phyloP scores from a whole-genome alignment of 805 yeast genomes.

The Saturnispora halmiae region DNA sequence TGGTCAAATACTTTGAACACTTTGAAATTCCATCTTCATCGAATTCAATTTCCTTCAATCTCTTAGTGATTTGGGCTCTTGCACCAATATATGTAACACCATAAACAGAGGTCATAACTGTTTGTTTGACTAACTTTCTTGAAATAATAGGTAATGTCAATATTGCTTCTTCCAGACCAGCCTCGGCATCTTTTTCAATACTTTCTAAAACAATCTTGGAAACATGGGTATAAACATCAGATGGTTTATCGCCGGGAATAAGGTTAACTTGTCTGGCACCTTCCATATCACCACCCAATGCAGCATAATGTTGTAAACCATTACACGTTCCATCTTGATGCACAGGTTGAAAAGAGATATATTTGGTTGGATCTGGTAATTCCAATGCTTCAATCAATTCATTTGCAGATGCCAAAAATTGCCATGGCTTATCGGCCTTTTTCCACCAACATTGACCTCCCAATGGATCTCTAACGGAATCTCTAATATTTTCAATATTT shows the following conservation, averaged over 20 bases:
- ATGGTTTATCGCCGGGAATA: constrained; percentile 62
- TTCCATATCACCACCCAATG: constrained; percentile 74
- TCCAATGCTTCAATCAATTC: constrained; percentile 56
- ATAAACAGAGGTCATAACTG: constrained; percentile 96
- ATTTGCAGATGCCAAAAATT: constrained; percentile 59
- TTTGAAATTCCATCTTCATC: constrained; percentile 30
- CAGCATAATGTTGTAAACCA: constrained; percentile 82
- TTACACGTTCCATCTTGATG: constrained; percentile 87
- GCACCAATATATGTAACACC: constrained; percentile 97
- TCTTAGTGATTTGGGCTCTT: constrained; percentile 74
- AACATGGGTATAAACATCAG: constrained; percentile 68
- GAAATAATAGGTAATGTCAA: constrained; percentile 53
- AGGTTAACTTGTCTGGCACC: constrained; percentile 77
- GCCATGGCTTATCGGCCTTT: constrained; percentile 78
- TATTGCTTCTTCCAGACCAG: constrained; percentile 47
- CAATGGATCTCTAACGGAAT: constrained; percentile 57
- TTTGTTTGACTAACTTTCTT: constrained; percentile 89
- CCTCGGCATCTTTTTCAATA: constrained; percentile 44
- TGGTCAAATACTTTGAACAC: constrained; percentile 57
- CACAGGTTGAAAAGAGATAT: constrained; percentile 62
- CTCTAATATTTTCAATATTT: constrained; percentile 44
- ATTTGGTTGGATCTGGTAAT: constrained; percentile 55
- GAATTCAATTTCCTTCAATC: constrained; percentile 50
- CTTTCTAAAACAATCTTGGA: constrained; percentile 52
- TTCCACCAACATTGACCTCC: constrained; percentile 56